A percentile compares a stretch with the other conserved stretches of the same genome.
Evolutionary conservation across 495 filamentous ascomycete species (phyloP).

Genomic region (Hypoxylon lenormandii): DNA sequence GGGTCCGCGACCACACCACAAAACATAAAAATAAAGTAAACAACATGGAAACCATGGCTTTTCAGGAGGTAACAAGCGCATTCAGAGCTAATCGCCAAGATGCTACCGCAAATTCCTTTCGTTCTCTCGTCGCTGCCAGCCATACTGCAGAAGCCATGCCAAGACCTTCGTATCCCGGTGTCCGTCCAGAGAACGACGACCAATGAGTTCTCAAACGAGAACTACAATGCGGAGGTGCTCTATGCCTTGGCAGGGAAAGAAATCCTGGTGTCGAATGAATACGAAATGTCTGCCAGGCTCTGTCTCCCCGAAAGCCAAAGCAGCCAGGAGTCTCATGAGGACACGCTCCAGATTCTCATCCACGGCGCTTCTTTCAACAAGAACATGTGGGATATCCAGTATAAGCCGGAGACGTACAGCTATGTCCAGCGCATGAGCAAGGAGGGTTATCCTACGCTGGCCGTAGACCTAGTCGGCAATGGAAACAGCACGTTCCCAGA

Average conservation of each 20-base stretch:
- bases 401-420: slow-evolving; percentile 42
- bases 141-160: not conserved
- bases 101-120: slow-evolving; percentile 3
- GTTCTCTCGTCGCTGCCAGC: not conserved
- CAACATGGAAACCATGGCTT: not conserved
- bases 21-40: not conserved
- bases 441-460: slow-evolving; percentile 43
- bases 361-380: slow-evolving; percentile 39
- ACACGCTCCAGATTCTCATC: slow-evolving; percentile 42
- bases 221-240: slow-evolving; percentile 9
- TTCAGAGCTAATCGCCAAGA: not conserved
- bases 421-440: slow-evolving; percentile 37
- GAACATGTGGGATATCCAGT: slow-evolving; percentile 34
- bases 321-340: slow-evolving; percentile 12
- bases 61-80: not conserved
- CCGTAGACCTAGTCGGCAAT: slow-evolving; percentile 34
- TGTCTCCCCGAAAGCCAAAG: slow-evolving; percentile 17
- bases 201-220: slow-evolving; percentile 14
- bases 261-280: slow-evolving; percentile 23
- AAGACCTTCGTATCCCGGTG: slow-evolving; percentile 5
- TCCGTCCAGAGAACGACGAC: slow-evolving; percentile 20
- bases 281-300: slow-evolving; percentile 22
- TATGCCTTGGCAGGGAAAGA: slow-evolving; percentile 17
- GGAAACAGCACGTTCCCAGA: slow-evolving; percentile 44
- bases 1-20: not conserved